Evolutionary conservation across 2,329 filamentous ascomycete species (phyloP).

Genomic region (Plenodomus tracheiphilus): DNA sequence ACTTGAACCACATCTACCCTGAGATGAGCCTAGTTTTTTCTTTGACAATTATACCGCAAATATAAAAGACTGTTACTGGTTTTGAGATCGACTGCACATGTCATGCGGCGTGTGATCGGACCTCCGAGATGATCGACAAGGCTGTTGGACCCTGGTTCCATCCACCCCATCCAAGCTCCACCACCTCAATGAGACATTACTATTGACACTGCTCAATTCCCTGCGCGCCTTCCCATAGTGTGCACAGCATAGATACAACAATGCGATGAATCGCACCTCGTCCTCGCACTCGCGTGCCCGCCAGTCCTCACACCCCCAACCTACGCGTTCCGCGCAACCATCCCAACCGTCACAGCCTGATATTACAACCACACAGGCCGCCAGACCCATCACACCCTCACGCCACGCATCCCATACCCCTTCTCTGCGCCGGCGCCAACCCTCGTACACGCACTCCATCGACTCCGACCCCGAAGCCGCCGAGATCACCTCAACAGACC

Average conservation of each 20-base stretch:
- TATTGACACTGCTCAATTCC: neutral
- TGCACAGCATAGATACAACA: slow-evolving; percentile 3
- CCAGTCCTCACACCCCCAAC: slow-evolving; percentile 24
- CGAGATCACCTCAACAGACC: slow-evolving; percentile 59
- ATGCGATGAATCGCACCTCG: slow-evolving; percentile 53
- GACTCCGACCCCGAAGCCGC: slow-evolving; percentile 64
- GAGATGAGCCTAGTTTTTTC: too few species aligned
- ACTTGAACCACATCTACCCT: too few species aligned
- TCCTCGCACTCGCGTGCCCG: slow-evolving; percentile 38
- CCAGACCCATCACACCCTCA: slow-evolving; percentile 16
- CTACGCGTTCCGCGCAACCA: too few species aligned
- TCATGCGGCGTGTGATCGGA: neutral
- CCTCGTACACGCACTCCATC: slow-evolving; percentile 61
- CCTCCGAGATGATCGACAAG: slow-evolving; percentile 1
- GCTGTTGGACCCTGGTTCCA: neutral
- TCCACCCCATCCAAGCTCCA: neutral
- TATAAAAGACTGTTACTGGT: too few species aligned
- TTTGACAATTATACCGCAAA: too few species aligned
- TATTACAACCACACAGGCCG: slow-evolving; percentile 18
- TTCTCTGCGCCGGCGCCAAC: slow-evolving; percentile 61
- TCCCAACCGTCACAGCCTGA: slow-evolving; percentile 47
- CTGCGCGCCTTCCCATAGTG: slow-evolving; percentile 2
- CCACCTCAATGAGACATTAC: neutral
- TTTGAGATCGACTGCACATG: too few species aligned
- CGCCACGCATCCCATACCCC: slow-evolving; percentile 55